A percentile compares a stretch with the other conserved stretches of the same genome.
Conservation (phyloP, 2,329 filamentous ascomycete genomes). For the Thelonectria blattea region DNA sequence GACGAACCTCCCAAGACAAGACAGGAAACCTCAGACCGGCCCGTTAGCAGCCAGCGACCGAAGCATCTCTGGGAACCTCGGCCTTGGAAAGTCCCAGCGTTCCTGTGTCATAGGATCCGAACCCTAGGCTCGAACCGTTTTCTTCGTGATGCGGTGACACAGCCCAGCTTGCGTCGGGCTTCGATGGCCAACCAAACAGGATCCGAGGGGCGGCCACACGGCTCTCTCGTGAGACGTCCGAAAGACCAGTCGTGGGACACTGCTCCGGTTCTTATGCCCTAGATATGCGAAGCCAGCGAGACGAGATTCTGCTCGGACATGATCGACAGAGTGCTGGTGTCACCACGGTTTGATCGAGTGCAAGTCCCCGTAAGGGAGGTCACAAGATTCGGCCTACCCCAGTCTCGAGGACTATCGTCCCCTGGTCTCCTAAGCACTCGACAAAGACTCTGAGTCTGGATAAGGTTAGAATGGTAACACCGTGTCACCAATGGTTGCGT, state of each 20-base stretch:
- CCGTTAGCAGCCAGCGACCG: neutral
- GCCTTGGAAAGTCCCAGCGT: neutral
- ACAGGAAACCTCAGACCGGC: neutral
- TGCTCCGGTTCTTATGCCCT: neutral
- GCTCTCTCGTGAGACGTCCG: neutral
- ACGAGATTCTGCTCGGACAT: neutral
- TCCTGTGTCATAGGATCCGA: neutral
- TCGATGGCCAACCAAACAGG: neutral
- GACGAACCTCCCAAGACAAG: neutral
- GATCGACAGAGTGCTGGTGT: neutral
- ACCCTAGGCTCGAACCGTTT: neutral
- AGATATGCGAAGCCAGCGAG: neutral
- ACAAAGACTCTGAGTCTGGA: neutral
- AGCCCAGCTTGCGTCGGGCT: neutral
- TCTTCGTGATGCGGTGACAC: neutral
- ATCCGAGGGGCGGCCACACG: neutral
- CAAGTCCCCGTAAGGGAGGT: conserved; percentile 2
- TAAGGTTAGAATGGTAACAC: neutral
- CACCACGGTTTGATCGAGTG: conserved; percentile 6
- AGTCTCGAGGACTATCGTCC: neutral
- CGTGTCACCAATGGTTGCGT: neutral
- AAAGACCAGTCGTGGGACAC: neutral
- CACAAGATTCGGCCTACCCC: conserved; percentile 18
- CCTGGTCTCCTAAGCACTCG: neutral
- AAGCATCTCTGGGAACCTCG: neutral